Conservation (phyloP, 495 filamentous ascomycete genomes). For the Xylaria scruposa region DNA sequence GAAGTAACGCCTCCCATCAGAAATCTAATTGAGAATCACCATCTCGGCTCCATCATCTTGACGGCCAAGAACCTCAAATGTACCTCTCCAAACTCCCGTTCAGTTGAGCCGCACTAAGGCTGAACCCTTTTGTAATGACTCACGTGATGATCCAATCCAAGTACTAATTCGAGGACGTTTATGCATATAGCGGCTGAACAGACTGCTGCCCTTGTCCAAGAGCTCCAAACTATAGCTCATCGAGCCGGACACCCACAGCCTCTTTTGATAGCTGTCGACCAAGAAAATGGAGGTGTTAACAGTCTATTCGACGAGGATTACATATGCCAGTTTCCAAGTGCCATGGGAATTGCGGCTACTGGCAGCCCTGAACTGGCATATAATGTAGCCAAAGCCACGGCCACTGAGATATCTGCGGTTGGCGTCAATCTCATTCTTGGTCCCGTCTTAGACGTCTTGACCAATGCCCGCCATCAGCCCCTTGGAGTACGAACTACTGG, state of each 20-base stretch:
- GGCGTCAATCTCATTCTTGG: constrained; percentile 92
- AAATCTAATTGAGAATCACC: constrained; percentile 82
- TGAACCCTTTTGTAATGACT: neutral
- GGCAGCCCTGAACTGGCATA: constrained; percentile 79
- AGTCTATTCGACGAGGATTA: constrained; percentile 90
- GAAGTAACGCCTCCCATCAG: constrained; percentile 85
- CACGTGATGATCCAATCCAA: neutral
- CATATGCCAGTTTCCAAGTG: constrained; percentile 88
- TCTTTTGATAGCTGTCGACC: constrained; percentile 82
- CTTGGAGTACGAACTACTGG: constrained; percentile 82
- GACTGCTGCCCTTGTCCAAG: constrained; percentile 78
- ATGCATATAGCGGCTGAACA: constrained; percentile 73
- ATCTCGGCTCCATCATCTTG: constrained; percentile 81
- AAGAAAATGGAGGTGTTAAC: constrained; percentile 95
- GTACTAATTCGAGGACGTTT: constrained; percentile 31
- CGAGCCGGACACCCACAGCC: constrained; percentile 86
- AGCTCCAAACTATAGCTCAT: constrained; percentile 86
- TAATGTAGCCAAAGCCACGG: constrained; percentile 84
- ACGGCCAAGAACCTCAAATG: constrained; percentile 93
- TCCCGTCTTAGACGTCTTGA: constrained; percentile 87
- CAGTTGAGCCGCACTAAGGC: constrained; percentile 16
- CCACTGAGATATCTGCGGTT: constrained; percentile 82
- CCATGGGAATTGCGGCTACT: constrained; percentile 89
- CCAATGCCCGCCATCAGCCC: constrained; percentile 85
- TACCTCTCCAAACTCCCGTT: constrained; percentile 41